Evolutionary conservation across 140 eudicot species (phyloP).

Genomic region (Oenanthe javanica): DNA sequence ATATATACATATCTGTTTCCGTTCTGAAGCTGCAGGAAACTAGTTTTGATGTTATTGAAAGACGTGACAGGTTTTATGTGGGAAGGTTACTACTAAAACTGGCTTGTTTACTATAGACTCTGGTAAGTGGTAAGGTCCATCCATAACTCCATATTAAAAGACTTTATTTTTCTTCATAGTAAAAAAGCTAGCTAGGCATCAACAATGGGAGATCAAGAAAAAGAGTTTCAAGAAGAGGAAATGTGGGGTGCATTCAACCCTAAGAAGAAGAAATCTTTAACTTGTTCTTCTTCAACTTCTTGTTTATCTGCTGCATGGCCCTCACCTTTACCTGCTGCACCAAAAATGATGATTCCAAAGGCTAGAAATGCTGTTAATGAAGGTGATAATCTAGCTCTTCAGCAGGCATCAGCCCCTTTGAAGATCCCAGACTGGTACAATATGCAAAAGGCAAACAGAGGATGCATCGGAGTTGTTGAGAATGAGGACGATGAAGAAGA

Average conservation of each 20-base stretch:
- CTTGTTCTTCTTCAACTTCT: conserved; percentile 1
- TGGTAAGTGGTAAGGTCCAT: neutral
- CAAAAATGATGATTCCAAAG: neutral
- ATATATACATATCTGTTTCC: neutral
- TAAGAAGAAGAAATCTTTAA: neutral
- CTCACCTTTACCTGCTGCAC: neutral
- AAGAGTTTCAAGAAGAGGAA: conserved; percentile 6
- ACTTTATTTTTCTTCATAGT: neutral
- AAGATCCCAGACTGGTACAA: neutral
- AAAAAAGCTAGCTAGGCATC: neutral
- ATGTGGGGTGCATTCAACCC: neutral
- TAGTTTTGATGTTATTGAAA: neutral
- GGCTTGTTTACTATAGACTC: neutral
- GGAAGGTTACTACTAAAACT: neutral
- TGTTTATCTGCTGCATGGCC: conserved; percentile 7
- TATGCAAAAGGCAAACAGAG: neutral
- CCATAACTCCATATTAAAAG: neutral
- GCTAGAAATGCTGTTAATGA: neutral
- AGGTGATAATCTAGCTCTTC: neutral
- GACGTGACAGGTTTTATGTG: conserved; percentile 2
- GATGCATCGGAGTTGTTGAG: neutral
- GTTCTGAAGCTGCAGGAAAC: conserved; percentile 3
- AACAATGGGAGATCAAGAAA: conserved; percentile 1
- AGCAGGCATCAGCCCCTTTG: neutral
- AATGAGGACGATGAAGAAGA: neutral